phyloP scores from a whole-genome alignment of 768 basidiomycete species.

The Leccinum pellstonianum region DNA sequence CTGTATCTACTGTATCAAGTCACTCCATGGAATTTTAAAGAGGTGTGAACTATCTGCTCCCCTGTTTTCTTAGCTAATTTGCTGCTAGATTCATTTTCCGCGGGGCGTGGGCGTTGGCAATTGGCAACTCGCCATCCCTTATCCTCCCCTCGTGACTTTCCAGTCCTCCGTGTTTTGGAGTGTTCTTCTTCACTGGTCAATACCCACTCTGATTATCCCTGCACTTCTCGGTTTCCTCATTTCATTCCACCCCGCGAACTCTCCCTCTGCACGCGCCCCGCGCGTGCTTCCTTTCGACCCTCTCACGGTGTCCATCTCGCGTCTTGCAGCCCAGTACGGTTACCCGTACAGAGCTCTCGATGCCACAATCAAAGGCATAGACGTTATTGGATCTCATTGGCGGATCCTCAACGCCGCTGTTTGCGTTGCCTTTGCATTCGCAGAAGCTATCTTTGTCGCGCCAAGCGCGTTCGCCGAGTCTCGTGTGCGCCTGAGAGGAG shows the following conservation, averaged over 20 bases:
- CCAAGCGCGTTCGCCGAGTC: slow-evolving; percentile 40
- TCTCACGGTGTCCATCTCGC: slow-evolving; percentile 61
- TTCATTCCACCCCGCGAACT: slow-evolving; percentile 54
- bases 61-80: slow-evolving; percentile 2
- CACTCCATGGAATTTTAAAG: slow-evolving; percentile 51
- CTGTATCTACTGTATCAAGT: slow-evolving; percentile 50
- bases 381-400: slow-evolving; percentile 55
- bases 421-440: slow-evolving; percentile 63
- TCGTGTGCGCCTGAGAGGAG: slow-evolving; percentile 23
- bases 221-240: slow-evolving; percentile 55
- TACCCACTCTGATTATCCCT: slow-evolving; percentile 63
- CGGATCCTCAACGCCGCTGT: slow-evolving; percentile 56
- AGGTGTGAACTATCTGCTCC: slow-evolving; percentile 32
- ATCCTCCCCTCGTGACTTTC: slow-evolving; percentile 49
- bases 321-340: slow-evolving; percentile 58
- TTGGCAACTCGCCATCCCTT: slow-evolving; percentile 37
- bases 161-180: slow-evolving; percentile 49
- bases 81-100: slow-evolving; percentile 18
- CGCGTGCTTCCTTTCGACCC: slow-evolving; percentile 47
- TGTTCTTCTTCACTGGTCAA: slow-evolving; percentile 58
- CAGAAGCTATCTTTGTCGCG: slow-evolving; percentile 56
- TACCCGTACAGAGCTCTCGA: slow-evolving; percentile 45
- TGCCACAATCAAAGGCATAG: slow-evolving; percentile 37
- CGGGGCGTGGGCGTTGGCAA: slow-evolving; percentile 5
- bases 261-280: slow-evolving; percentile 22